phyloP scores from a whole-genome alignment of 1,139 yeast species.

The Suhomyces wounanorum region DNA sequence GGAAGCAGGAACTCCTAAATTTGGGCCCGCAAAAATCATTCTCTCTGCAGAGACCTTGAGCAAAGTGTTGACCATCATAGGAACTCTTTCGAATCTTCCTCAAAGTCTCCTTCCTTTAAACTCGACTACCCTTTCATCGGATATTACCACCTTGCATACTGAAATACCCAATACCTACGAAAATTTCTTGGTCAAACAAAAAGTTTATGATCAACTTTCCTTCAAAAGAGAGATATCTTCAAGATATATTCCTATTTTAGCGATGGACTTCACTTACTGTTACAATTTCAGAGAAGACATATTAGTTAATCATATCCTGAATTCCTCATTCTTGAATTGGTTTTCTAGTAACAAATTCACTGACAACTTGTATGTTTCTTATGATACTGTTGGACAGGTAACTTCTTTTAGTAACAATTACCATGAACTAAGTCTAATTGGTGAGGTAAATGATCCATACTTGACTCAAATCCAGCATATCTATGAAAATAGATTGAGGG shows the following conservation, averaged over 20 bases:
- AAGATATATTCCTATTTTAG: conserved; percentile 29
- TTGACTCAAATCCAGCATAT: conserved; percentile 23
- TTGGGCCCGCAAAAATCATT: conserved; percentile 23
- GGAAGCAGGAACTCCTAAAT: conserved; percentile 1
- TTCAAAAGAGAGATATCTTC: conserved; percentile 22
- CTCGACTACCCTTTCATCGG: conserved; percentile 25
- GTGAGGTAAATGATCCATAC: conserved; percentile 19
- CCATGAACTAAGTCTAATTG: conserved; percentile 13
- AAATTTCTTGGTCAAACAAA: conserved; percentile 15
- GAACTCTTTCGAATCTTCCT: conserved; percentile 29
- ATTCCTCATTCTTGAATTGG: conserved; percentile 44
- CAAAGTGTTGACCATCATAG: conserved; percentile 28
- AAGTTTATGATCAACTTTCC: conserved; percentile 16
- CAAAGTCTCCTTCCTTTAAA: conserved; percentile 22
- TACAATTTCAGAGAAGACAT: conserved; percentile 37
- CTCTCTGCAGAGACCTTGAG: conserved; percentile 34
- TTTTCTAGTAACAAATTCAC: conserved; percentile 36
- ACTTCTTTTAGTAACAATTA: conserved; percentile 23
- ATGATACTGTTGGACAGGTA: conserved; percentile 22
- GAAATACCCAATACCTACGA: conserved; percentile 29
- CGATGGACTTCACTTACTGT: conserved; percentile 32
- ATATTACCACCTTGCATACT: conserved; percentile 27
- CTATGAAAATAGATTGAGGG: conserved; percentile 20
- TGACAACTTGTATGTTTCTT: conserved; percentile 27
- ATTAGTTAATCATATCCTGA: conserved; percentile 28